phyloP scores from a whole-genome alignment of 2,329 filamentous ascomycete species.

The Monosporascus sp. region DNA sequence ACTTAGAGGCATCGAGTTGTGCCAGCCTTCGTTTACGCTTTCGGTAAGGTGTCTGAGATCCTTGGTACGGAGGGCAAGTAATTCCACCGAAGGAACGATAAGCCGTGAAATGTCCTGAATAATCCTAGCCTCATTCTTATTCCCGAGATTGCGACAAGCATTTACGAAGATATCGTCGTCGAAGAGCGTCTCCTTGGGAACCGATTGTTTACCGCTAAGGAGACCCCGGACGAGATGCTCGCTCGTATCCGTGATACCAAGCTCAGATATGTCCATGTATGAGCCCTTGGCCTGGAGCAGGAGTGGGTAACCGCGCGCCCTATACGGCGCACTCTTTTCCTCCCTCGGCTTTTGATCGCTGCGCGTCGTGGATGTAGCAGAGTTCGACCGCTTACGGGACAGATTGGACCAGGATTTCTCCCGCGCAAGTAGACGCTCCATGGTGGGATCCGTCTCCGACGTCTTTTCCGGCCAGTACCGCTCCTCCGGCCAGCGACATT shows the following conservation, averaged over 20 bases:
- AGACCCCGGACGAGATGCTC: conserved; percentile 1
- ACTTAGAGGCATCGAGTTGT: conserved; percentile 32
- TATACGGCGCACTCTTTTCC: conserved; percentile 33
- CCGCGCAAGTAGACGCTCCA: conserved; percentile 26
- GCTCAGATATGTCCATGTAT: conserved; percentile 31
- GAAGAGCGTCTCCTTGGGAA: conserved; percentile 32
- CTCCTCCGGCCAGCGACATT: conserved; percentile 12
- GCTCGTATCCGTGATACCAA: conserved; percentile 27
- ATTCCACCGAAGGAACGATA: conserved; percentile 35
- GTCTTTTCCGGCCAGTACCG: not conserved
- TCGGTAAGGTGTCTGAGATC: conserved; percentile 31
- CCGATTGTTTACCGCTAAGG: conserved; percentile 2
- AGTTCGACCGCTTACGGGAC: conserved; percentile 23
- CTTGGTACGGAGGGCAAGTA: conserved; percentile 22
- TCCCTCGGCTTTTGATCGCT: conserved; percentile 35
- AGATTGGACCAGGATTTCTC: conserved; percentile 20
- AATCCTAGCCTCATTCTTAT: conserved; percentile 32
- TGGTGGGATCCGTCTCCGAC: conserved; percentile 8
- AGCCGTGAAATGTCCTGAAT: conserved; percentile 32
- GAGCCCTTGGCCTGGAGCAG: conserved; percentile 35
- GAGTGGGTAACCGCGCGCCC: conserved; percentile 29
- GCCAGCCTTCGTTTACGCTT: conserved; percentile 38
- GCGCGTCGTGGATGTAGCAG: conserved; percentile 22
- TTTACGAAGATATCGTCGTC: conserved; percentile 30
- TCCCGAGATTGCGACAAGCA: conserved; percentile 26